Evolutionary conservation across 2,329 filamentous ascomycete genomes (phyloP).

Genomic region (Penicillium frequentans): DNA sequence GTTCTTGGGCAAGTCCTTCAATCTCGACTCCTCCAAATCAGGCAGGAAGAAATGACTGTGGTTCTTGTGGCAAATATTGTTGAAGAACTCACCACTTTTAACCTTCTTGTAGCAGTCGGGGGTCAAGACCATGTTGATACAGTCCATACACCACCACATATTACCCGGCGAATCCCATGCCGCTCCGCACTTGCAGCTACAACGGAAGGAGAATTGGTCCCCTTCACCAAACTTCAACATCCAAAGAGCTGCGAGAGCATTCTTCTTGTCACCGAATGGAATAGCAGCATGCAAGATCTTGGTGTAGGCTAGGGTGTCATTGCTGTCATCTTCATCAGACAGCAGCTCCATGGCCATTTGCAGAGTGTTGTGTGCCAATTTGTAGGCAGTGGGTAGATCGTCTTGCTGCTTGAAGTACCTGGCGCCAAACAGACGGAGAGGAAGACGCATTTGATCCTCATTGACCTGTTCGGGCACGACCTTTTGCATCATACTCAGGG

Average conservation of each 20-base stretch:
- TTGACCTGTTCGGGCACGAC: slow-evolving; percentile 15
- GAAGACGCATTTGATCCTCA: slow-evolving; percentile 14
- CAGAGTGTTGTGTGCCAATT: slow-evolving; percentile 10
- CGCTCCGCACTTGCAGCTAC: slow-evolving; percentile 10
- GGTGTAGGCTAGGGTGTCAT: slow-evolving; percentile 27
- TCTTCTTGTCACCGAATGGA: slow-evolving; percentile 20
- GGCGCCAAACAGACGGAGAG: slow-evolving; percentile 17
- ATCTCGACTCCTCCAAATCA: slow-evolving; percentile 19
- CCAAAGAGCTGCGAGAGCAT: slow-evolving; percentile 13
- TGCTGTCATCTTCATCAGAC: slow-evolving; percentile 27
- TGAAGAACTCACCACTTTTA: slow-evolving; percentile 23
- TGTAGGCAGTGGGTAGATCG: slow-evolving; percentile 15
- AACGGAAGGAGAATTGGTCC: not conserved
- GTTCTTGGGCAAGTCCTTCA: slow-evolving; percentile 14
- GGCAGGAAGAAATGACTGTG: slow-evolving; percentile 28
- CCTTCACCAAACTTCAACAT: slow-evolving; percentile 9
- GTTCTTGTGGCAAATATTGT: slow-evolving; percentile 22
- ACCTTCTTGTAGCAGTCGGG: slow-evolving; percentile 19
- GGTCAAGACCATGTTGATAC: slow-evolving; percentile 24
- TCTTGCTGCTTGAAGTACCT: slow-evolving; percentile 21
- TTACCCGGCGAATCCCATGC: slow-evolving; percentile 25
- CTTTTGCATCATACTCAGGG: slow-evolving; percentile 10
- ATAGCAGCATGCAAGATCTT: slow-evolving; percentile 21
- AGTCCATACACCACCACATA: slow-evolving; percentile 31
- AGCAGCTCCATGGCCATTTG: slow-evolving; percentile 29